These are phyloP conservation scores for Aspergillus ochraceus DNA, from an alignment of 2,329 filamentous ascomycete genomes.

Conservation along the genomic window DNA sequence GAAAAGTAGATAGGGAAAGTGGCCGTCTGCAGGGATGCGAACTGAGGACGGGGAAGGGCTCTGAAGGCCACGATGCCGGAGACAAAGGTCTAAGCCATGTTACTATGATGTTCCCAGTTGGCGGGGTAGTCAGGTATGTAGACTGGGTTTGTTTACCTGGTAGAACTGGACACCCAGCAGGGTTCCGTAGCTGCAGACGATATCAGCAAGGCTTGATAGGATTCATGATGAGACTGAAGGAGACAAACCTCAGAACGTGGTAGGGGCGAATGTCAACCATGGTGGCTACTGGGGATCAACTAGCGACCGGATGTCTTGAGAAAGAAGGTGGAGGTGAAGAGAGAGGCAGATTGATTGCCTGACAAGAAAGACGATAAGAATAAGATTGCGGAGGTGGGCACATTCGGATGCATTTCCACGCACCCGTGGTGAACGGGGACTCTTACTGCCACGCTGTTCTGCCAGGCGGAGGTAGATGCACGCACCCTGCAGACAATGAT, in stretches of 20 bases:
- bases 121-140: neutral
- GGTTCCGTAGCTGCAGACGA: constrained; percentile 70
- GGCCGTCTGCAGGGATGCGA: constrained; percentile 74
- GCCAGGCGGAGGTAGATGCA: neutral
- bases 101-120: neutral
- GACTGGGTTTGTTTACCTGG: constrained; percentile 57
- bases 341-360: neutral
- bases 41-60: constrained; percentile 74
- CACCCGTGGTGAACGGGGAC: neutral
- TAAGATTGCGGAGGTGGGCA: neutral
- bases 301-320: neutral
- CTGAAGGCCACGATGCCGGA: constrained; percentile 73
- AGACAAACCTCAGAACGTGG: constrained; percentile 31
- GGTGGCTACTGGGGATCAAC: constrained; percentile 1
- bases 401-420: neutral
- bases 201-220: neutral
- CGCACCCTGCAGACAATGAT: constrained; percentile 23
- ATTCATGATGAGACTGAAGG: neutral
- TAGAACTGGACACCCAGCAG: constrained; percentile 85
- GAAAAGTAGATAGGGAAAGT: constrained; percentile 83
- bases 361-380: neutral
- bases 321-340: neutral
- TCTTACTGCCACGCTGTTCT: neutral
- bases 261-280: constrained; percentile 38
- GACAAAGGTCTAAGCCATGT: constrained; percentile 66